Evolutionary conservation across 2,329 filamentous ascomycete genomes (phyloP).

Genomic region (Sphaerostilbella broomeana): DNA sequence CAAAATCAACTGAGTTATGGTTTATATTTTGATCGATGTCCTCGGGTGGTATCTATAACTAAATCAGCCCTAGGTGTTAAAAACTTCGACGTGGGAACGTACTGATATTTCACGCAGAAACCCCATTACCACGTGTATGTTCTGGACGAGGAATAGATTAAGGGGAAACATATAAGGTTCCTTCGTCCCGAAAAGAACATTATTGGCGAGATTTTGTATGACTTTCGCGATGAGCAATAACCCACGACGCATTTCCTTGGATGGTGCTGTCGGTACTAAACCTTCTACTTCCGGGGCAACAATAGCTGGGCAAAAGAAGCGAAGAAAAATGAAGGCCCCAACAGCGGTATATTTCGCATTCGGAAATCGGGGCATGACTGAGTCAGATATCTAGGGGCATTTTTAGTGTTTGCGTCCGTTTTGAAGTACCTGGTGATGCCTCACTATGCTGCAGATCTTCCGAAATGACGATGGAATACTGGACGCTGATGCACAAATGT

Average conservation of each 20-base stretch:
- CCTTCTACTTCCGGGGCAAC: conserved; percentile 63
- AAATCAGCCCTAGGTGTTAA: conserved; percentile 2
- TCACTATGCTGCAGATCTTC: conserved; percentile 60
- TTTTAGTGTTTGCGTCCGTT: background rate
- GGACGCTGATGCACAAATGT: conserved; percentile 57
- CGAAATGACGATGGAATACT: conserved; percentile 58
- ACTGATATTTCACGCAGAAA: conserved; percentile 64
- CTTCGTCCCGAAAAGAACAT: conserved; percentile 64
- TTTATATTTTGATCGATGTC: conserved; percentile 33
- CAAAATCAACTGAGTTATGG: conserved; percentile 58
- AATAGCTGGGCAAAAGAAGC: conserved; percentile 67
- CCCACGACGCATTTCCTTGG: conserved; percentile 63
- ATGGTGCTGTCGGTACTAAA: conserved; percentile 52
- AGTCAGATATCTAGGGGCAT: conserved; percentile 47
- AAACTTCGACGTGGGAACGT: conserved; percentile 20
- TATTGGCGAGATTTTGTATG: conserved; percentile 65
- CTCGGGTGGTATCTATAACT: conserved; percentile 40
- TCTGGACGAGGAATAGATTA: conserved; percentile 61
- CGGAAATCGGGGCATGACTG: conserved; percentile 57
- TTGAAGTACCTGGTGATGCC: conserved; percentile 19
- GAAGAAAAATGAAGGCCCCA: conserved; percentile 63
- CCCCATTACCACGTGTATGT: conserved; percentile 61
- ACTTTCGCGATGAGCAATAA: conserved; percentile 64
- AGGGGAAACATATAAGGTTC: conserved; percentile 67
- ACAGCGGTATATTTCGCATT: conserved; percentile 68